Conservation (phyloP, 1,284 basidiomycete genomes). For the Exobasidium rhododendri region DNA sequence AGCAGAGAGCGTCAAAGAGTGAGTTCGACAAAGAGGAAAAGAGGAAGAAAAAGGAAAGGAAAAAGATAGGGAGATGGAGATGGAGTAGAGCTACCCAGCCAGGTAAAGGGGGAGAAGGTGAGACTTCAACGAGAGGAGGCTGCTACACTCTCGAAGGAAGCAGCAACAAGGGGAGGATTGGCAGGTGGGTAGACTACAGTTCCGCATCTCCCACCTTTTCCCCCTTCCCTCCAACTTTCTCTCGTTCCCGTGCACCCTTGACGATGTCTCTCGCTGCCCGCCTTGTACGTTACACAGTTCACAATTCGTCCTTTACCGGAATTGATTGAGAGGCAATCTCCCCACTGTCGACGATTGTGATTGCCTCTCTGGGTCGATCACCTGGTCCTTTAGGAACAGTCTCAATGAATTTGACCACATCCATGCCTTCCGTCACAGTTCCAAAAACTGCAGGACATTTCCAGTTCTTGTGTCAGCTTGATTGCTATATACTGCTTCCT, state of each 20-base stretch:
- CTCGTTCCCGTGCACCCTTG: too few species aligned
- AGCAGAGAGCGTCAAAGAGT: too few species aligned
- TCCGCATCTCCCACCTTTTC: constrained; percentile 1
- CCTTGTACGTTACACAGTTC: constrained; percentile 1
- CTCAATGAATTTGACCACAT: constrained; percentile 32
- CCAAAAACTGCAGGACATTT: constrained; percentile 28
- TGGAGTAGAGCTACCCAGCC: not conserved
- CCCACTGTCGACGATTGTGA: constrained; percentile 43
- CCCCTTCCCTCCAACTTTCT: not conserved
- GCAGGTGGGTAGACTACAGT: not conserved
- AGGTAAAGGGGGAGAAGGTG: not conserved
- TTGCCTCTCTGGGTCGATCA: constrained; percentile 40
- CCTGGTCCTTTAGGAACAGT: constrained; percentile 39
- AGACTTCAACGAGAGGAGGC: not conserved
- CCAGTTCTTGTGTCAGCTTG: not conserved
- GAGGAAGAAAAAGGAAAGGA: not conserved
- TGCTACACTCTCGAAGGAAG: not conserved
- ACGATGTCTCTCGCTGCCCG: not conserved
- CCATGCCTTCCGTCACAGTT: constrained; percentile 26
- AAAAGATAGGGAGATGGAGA: not conserved
- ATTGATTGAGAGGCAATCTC: constrained; percentile 27
- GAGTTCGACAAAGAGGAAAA: constrained; percentile 6
- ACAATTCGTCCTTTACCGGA: constrained; percentile 48
- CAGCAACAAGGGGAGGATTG: too few species aligned
- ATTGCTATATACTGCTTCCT: not conserved